Evolutionary conservation across 805 yeast genomes (phyloP).

Genomic region (Candida sakaeoensis): DNA sequence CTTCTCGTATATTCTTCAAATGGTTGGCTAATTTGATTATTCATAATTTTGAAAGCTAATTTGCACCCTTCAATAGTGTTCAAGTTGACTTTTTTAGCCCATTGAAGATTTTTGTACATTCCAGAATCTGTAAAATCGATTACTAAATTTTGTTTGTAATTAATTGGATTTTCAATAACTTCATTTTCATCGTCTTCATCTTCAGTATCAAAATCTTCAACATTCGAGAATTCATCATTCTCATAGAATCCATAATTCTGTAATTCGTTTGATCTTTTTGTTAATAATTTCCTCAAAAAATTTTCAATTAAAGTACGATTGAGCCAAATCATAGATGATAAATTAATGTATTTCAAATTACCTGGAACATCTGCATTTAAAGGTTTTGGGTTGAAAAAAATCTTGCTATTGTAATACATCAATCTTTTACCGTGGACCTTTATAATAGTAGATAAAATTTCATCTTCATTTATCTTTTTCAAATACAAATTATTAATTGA

Average conservation of each 20-base stretch:
- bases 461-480: constrained; percentile 28
- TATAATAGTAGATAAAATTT: constrained; percentile 25
- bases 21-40: constrained; percentile 26
- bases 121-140: constrained; percentile 44
- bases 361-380: constrained; percentile 9
- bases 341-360: constrained; percentile 34
- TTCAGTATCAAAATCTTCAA: constrained; percentile 10
- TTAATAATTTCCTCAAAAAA: constrained; percentile 30
- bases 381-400: constrained; percentile 2
- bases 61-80: constrained; percentile 21
- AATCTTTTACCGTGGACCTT: constrained; percentile 21
- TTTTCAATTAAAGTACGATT: constrained; percentile 34
- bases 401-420: constrained; percentile 5
- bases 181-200: constrained; percentile 6
- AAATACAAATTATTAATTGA: constrained; percentile 32
- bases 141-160: constrained; percentile 19
- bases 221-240: constrained; percentile 6
- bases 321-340: constrained; percentile 48
- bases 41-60: constrained; percentile 27
- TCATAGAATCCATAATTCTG: constrained; percentile 3
- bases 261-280: constrained; percentile 9
- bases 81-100: constrained; percentile 35
- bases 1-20: constrained; percentile 27
- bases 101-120: constrained; percentile 37
- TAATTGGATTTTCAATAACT: constrained; percentile 4